Base-by-base conservation (phyloP, 306 rosid species). In the Glycine soja region DNA sequence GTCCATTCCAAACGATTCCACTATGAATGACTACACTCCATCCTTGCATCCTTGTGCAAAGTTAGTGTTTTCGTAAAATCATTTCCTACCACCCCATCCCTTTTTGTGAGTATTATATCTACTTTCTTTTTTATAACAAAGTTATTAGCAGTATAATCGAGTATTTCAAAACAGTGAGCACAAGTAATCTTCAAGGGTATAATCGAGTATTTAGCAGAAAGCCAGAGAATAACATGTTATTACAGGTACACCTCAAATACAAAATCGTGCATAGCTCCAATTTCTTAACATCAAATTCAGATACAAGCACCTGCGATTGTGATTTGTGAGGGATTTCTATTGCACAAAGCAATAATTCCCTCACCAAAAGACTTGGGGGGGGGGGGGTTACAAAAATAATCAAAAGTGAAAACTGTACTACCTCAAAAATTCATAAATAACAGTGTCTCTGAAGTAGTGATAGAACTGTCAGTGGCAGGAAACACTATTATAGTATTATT, bases 391-490 rank as follows among this genome's bases (percentile, higher is more conserved):
- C 24, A 19, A 19, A 19, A 19, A 19, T 19, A 0, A 19, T 36
- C 80, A 58, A 40, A 45, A 18, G 30, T 18, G 67, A 68, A 82
- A 87, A 64, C 30, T n/a, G 63, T 36, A 66, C 24, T 19, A 1
- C 24, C 0, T 2, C 51, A 76, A 70, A 63, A 43, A 46, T 38
- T 38, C 6, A 38, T 38, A 24, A 24, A 24, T 24, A 38, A 5
- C 82, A 57, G 70, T 10, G 62, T 79, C 84, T 79, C 68, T 77
- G 12, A 76, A 24, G 30, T 24, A 24, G 30, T 24, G 1, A 24
- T 24, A 52, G 52, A 82, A 72, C 54, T 36, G 16, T 14, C 34
- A 53, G 62, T 24, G 14, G 15, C 16, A 36, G 40, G 40, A 36
- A 36, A 36, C 4, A 36, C 40, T 36, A 74, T 73, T 0, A 24